A percentile compares a stretch with the other conserved stretches of the same genome.
These are phyloP conservation scores for Melanomma pulvis-pyrius DNA, from an alignment of 495 filamentous ascomycete species.

Conservation along the genomic window DNA sequence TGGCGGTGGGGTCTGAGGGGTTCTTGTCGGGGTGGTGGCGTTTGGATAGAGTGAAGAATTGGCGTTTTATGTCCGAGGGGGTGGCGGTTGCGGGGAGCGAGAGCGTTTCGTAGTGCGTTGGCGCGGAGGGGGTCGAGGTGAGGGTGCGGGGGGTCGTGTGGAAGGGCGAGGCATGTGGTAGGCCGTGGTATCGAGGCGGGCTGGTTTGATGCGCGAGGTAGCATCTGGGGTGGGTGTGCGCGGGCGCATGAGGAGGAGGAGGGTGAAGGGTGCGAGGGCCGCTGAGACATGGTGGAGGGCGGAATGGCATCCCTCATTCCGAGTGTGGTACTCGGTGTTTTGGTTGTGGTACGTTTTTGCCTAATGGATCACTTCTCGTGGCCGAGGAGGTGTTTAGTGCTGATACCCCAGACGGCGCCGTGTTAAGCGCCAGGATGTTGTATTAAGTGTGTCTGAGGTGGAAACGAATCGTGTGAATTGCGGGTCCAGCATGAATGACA, in stretches of 20 bases:
- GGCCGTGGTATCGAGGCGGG: slow-evolving; percentile 2
- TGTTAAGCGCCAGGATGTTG: no score
- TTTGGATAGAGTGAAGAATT: slow-evolving; percentile 94
- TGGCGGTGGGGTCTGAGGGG: slow-evolving; percentile 70
- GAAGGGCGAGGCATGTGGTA: slow-evolving; percentile 35
- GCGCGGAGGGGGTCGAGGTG: slow-evolving; percentile 33
- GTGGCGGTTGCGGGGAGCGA: slow-evolving; percentile 69
- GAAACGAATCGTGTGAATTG: no score
- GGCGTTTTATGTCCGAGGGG: slow-evolving; percentile 78
- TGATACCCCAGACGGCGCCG: no score
- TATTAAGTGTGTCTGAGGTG: no score
- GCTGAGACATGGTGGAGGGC: slow-evolving; percentile 25
- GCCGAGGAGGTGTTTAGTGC: no score
- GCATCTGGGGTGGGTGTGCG: slow-evolving; percentile 14
- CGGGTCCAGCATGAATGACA: background rate
- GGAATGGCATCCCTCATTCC: slow-evolving; percentile 60
- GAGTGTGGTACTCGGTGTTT: slow-evolving; percentile 18
- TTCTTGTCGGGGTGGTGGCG: slow-evolving; percentile 93
- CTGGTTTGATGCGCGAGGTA: no score
- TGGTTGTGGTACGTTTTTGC: no score
- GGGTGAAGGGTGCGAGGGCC: slow-evolving; percentile 14
- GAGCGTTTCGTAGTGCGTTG: slow-evolving; percentile 82
- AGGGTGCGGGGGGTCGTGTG: slow-evolving; percentile 39
- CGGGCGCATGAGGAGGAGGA: background rate
- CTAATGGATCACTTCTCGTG: no score